These are phyloP conservation scores for Stenogyne calaminthoides DNA, from an alignment of 305 asterid species.

Conservation along the genomic window DNA sequence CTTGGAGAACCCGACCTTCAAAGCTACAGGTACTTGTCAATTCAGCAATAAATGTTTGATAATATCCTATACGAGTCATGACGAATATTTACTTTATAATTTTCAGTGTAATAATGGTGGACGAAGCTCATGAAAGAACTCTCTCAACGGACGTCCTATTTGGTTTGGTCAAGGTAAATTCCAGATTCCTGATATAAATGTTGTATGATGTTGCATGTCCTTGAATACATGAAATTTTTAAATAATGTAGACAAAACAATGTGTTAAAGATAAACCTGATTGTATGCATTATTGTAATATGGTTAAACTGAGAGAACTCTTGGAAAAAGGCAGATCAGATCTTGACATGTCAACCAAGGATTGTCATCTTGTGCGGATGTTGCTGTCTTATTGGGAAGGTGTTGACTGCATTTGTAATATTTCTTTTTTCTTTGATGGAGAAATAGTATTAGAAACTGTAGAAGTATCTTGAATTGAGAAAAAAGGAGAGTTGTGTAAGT, in stretches of 20 bases:
- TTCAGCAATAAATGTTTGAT: slow-evolving; percentile 11
- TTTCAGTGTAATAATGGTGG: slow-evolving; percentile 87
- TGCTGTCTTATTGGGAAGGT: slow-evolving; percentile 16
- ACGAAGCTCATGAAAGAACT: slow-evolving; percentile 96
- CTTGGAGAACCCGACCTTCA: slow-evolving; percentile 94
- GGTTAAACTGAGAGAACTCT: not conserved
- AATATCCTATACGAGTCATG: slow-evolving; percentile 22
- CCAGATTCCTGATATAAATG: not conserved
- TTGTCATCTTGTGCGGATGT: slow-evolving; percentile 8
- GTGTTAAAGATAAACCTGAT: slow-evolving; percentile 17
- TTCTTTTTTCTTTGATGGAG: not conserved
- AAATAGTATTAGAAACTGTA: not conserved
- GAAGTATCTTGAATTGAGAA: not conserved
- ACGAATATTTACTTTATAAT: slow-evolving; percentile 14
- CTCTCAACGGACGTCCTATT: slow-evolving; percentile 89
- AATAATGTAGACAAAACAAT: not conserved
- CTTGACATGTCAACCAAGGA: not conserved
- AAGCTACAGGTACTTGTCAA: slow-evolving; percentile 55
- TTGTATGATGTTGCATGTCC: slow-evolving; percentile 16
- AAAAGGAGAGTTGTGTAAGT: not conserved
- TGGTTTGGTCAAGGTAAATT: slow-evolving; percentile 83
- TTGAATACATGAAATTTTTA: not conserved
- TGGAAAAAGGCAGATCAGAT: not conserved
- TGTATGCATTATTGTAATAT: not conserved
- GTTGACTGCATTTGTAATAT: not conserved